A percentile compares a stretch with the other conserved stretches of the same genome.
These are phyloP conservation scores for Dalbergia oliveri DNA, from an alignment of 306 rosid species.

Conservation along the genomic window DNA sequence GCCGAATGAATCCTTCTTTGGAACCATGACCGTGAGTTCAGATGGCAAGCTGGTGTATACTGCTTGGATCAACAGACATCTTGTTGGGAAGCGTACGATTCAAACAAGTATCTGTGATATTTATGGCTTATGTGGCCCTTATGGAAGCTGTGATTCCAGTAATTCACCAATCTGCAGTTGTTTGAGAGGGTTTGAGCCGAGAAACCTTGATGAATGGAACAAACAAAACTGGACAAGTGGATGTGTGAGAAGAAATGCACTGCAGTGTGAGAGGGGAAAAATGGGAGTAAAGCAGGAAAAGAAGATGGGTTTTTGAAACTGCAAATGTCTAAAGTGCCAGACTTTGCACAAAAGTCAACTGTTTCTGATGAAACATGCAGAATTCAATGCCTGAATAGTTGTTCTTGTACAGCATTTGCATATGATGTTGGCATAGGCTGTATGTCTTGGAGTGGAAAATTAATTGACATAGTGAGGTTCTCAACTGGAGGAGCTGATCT, in stretches of 20 bases:
- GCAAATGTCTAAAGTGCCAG: constrained; percentile 52
- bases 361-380: neutral
- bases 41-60: neutral
- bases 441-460: constrained; percentile 37
- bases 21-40: neutral
- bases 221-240: constrained; percentile 47
- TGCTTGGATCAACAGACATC: neutral
- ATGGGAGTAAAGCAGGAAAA: neutral
- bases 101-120: constrained; percentile 37
- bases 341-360: neutral
- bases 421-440: constrained; percentile 30
- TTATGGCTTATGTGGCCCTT: constrained; percentile 45
- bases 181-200: constrained; percentile 53
- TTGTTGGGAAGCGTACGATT: neutral
- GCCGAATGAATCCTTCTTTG: neutral
- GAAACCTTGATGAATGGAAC: constrained; percentile 45
- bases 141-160: constrained; percentile 43
- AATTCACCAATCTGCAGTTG: constrained; percentile 46
- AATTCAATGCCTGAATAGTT: constrained; percentile 24
- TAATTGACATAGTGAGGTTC: constrained; percentile 33
- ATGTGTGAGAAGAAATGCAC: constrained; percentile 43
- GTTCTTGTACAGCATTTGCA: constrained; percentile 50
- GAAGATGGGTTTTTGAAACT: constrained; percentile 48
- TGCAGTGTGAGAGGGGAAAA: constrained; percentile 26
- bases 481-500: constrained; percentile 42